Conservation (phyloP, 2,329 filamentous ascomycete genomes). For the Nectriaceae sp. region DNA sequence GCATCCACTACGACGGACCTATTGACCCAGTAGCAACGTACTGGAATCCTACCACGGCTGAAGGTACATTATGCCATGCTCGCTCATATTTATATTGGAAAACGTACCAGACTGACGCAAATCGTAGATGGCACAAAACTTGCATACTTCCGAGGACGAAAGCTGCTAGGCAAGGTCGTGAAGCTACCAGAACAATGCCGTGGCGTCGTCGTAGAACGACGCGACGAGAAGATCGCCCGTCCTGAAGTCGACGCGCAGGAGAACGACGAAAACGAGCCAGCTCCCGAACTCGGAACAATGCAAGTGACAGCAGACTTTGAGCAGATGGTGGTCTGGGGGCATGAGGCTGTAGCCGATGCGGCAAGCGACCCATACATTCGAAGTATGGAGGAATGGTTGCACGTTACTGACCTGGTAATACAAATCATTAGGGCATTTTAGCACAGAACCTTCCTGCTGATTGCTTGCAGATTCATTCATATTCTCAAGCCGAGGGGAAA, state of each 20-base stretch:
- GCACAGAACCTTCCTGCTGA: background rate
- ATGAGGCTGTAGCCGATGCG: constrained; percentile 66
- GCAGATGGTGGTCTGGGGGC: constrained; percentile 79
- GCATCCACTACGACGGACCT: constrained; percentile 76
- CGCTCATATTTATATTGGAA: background rate
- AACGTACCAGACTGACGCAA: constrained; percentile 6
- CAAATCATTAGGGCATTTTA: background rate
- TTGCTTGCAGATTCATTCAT: background rate
- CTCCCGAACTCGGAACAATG: constrained; percentile 51
- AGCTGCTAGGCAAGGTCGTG: constrained; percentile 68
- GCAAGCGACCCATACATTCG: constrained; percentile 70
- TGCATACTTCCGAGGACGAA: constrained; percentile 78
- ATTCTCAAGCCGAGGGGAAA: background rate
- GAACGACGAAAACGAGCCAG: constrained; percentile 46
- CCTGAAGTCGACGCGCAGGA: constrained; percentile 42
- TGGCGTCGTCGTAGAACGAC: constrained; percentile 57
- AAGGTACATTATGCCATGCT: constrained; percentile 38
- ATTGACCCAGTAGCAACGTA: constrained; percentile 65
- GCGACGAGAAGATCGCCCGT: constrained; percentile 34
- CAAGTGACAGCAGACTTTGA: constrained; percentile 70
- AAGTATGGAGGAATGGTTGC: constrained; percentile 79
- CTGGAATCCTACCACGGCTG: constrained; percentile 63
- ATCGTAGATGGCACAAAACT: constrained; percentile 51
- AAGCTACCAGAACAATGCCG: constrained; percentile 71
- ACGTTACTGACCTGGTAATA: constrained; percentile 66